These are phyloP conservation scores for Xenoacremonium recifei DNA, from an alignment of 2,329 filamentous ascomycete genomes.

Conservation along the genomic window DNA sequence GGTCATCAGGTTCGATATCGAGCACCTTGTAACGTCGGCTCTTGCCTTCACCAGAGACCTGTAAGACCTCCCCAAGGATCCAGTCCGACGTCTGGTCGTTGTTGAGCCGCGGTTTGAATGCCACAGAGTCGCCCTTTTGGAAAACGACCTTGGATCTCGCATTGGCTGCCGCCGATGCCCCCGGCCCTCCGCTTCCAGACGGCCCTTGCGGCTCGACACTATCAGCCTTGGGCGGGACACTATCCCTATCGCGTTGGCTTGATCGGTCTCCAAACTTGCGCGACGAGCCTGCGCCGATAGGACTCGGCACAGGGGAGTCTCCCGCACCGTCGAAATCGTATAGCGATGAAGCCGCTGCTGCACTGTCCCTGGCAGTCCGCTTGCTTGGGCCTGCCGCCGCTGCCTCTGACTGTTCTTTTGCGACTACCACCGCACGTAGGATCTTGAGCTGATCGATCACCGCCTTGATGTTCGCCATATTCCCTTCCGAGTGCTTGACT, in stretches of 20 bases:
- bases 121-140: constrained; percentile 62
- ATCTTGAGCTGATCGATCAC: constrained; percentile 44
- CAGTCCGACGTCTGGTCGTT: constrained; percentile 55
- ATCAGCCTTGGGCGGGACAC: constrained; percentile 54
- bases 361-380: constrained; percentile 22
- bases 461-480: constrained; percentile 33
- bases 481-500: constrained; percentile 40
- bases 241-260: constrained; percentile 47
- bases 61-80: constrained; percentile 77
- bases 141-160: constrained; percentile 55
- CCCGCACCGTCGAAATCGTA: constrained; percentile 46
- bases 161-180: constrained; percentile 18
- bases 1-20: constrained; percentile 74
- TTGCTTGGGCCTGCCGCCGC: constrained; percentile 31
- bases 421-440: constrained; percentile 40
- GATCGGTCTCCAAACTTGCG: constrained; percentile 35
- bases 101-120: constrained; percentile 60
- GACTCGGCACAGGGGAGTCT: constrained; percentile 46
- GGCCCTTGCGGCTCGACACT: constrained; percentile 54
- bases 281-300: constrained; percentile 34
- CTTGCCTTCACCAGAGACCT: constrained; percentile 73
- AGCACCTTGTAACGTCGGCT: constrained; percentile 76
- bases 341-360: constrained; percentile 33
- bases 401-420: constrained; percentile 41
- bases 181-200: constrained; percentile 28